Evolutionary conservation across 2,329 filamentous ascomycete species (phyloP).

Genomic region (Colletotrichum gloeosporioides): DNA sequence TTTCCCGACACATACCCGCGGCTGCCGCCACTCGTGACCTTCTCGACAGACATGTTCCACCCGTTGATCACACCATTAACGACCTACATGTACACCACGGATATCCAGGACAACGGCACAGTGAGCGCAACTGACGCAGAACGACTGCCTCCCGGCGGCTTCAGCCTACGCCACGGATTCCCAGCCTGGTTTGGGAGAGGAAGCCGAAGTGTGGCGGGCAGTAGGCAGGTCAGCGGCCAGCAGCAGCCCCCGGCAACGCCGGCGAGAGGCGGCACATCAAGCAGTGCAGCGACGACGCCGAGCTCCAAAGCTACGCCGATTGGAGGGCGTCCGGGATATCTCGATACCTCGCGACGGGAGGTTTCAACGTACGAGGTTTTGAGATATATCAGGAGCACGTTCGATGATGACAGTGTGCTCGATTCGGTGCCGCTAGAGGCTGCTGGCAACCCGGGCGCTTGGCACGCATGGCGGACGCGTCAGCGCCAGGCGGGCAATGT

Average conservation of each 20-base stretch:
- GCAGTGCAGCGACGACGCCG: constrained; percentile 33
- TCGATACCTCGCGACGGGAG: constrained; percentile 44
- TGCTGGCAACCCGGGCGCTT: constrained; percentile 88
- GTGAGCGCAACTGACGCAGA: constrained; percentile 86
- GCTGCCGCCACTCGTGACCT: constrained; percentile 83
- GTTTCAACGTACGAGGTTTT: constrained; percentile 72
- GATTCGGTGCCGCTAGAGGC: constrained; percentile 81
- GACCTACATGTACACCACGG: constrained; percentile 91
- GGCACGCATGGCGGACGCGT: constrained; percentile 89
- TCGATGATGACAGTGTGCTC: constrained; percentile 78
- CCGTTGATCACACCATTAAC: constrained; percentile 90
- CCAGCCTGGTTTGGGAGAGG: constrained; percentile 83
- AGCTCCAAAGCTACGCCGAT: constrained; percentile 31
- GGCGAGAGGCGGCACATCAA: constrained; percentile 23
- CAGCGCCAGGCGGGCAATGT: constrained; percentile 17
- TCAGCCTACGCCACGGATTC: constrained; percentile 90
- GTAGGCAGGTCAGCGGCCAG: constrained; percentile 48
- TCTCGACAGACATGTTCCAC: constrained; percentile 93
- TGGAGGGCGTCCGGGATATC: constrained; percentile 39
- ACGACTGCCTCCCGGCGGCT: constrained; percentile 83
- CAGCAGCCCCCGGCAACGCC: constrained; percentile 32
- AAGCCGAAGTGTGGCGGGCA: constrained; percentile 41
- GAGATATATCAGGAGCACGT: constrained; percentile 81
- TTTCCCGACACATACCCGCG: constrained; percentile 84
- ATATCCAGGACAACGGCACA: constrained; percentile 75